Evolutionary conservation across 495 filamentous ascomycete genomes (phyloP), one percentile per base, ranked within the genome.

Genomic region (Penicillium arizonense): DNA sequence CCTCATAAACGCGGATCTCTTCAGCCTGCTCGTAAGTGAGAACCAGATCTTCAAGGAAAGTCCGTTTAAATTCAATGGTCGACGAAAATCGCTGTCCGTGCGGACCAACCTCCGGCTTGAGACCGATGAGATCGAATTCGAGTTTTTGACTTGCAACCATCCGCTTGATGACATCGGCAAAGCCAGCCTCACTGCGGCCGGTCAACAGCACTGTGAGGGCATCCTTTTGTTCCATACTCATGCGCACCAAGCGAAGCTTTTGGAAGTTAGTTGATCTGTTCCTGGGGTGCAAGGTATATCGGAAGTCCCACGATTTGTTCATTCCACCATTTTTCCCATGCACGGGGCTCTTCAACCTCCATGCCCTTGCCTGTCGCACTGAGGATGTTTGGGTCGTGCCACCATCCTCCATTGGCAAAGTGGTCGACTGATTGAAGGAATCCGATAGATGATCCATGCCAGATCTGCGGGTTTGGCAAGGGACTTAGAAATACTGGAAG

Each of bases 291-390:
- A 50, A n/a, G 21, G 33, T 24, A 26, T 11, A 21, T 35, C 24
- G 13, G 48, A 43, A 52, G 43, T 40, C 75, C 55, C 63, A 83
- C 82, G 61, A 99, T 89, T 59, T 87, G 81, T 62, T 99, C 91
- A 59, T 97, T 97, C 95, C 95, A 99, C 90, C 91, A 99, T 12
- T 91, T 91, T 44, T 87, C 69, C 95, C 95, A 99, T 3, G 80
- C 90, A 13, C 82, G 83, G 38, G 79, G 74, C 66, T 97, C 93
- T 69, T 97, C 94, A 28, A 82, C 79, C 37, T 90, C 90, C 5
- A 87, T 63, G 3, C 95, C 94, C 53, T 90, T 83, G 18, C 94
- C 94, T 3, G 90, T 96, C 4, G 92, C 86, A 20, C 86, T 82
- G 14, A 99, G 84, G 49, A 99, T 88, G 35, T 83, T 82, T 20